These are phyloP conservation scores for Boechera retrofracta DNA, from an alignment of 345 rosid species.

Conservation along the genomic window DNA sequence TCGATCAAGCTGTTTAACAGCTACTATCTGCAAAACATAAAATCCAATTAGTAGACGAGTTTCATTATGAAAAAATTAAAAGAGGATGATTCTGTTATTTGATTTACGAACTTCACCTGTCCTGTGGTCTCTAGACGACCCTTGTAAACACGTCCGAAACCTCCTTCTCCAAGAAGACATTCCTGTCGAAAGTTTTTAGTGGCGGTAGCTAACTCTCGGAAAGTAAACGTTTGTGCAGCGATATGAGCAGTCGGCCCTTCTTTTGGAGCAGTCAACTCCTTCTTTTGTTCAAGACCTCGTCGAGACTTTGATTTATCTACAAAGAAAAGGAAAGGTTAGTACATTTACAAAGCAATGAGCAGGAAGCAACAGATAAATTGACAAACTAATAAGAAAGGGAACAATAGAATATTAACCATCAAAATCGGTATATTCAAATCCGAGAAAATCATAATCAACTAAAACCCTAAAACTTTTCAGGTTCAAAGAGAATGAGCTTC, in stretches of 20 bases:
- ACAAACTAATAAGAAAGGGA: not conserved
- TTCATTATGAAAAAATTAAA: not conserved
- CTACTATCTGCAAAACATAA: conserved; percentile 70
- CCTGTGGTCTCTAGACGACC: conserved; percentile 92
- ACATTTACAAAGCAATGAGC: conserved; percentile 9
- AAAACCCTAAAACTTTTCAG: not conserved
- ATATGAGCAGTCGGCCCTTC: conserved; percentile 76
- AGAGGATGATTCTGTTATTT: not conserved
- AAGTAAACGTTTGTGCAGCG: conserved; percentile 94
- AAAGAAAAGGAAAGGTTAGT: conserved; percentile 12
- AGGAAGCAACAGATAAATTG: not conserved
- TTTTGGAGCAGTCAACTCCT: conserved; percentile 69
- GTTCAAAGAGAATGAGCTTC: not conserved
- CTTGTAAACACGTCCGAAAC: conserved; percentile 93
- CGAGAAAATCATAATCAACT: not conserved
- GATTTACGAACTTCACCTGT: conserved; percentile 57
- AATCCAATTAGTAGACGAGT: not conserved
- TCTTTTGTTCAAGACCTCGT: conserved; percentile 68
- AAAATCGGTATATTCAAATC: not conserved
- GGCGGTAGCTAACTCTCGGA: conserved; percentile 86
- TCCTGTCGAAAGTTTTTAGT: conserved; percentile 84
- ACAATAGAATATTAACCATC: not conserved
- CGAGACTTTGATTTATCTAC: conserved; percentile 82
- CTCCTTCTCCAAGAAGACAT: conserved; percentile 92
- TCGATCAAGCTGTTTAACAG: conserved; percentile 92